These are phyloP conservation scores for Tolypocladium guangdongense DNA, from an alignment of 2,329 filamentous ascomycete species.

Conservation along the genomic window DNA sequence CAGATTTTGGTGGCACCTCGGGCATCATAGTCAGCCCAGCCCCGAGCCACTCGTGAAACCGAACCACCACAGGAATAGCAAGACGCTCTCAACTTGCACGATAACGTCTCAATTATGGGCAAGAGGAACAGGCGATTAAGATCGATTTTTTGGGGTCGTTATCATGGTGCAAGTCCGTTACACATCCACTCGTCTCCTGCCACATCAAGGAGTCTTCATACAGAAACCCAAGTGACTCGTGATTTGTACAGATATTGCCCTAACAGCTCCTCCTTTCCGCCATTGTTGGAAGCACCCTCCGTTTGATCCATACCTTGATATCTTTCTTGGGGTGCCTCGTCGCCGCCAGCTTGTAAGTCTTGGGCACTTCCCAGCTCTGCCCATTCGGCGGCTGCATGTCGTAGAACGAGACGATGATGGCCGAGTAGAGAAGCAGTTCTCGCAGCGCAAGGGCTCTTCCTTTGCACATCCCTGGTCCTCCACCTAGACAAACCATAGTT, in stretches of 20 bases:
- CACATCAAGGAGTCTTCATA: neutral
- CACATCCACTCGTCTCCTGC: too few relatives aligned
- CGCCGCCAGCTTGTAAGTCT: slow-evolving; percentile 14
- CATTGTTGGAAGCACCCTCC: slow-evolving; percentile 8
- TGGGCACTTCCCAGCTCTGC: slow-evolving; percentile 14
- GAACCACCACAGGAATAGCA: neutral
- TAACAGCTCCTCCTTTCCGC: neutral
- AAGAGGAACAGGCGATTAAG: too few relatives aligned
- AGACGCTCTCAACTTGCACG: neutral
- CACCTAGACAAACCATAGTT: slow-evolving; percentile 11
- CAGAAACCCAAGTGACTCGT: neutral
- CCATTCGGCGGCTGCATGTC: slow-evolving; percentile 20
- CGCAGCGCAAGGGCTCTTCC: slow-evolving; percentile 19
- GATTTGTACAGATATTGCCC: neutral
- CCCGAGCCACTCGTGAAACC: neutral
- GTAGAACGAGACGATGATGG: slow-evolving; percentile 24
- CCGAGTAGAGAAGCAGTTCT: slow-evolving; percentile 23
- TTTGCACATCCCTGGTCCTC: slow-evolving; percentile 20
- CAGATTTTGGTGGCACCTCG: slow-evolving; percentile 1
- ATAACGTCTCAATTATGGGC: too few relatives aligned
- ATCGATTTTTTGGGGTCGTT: neutral
- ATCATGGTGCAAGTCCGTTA: neutral
- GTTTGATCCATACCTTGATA: slow-evolving; percentile 22
- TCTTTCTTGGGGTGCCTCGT: slow-evolving; percentile 14
- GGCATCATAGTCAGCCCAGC: neutral